Percentiles rank a stretch among this genome's conserved stretches.
These are phyloP conservation scores for Trichophyton verrucosum DNA, from an alignment of 2,329 filamentous ascomycete genomes.

Conservation along the genomic window DNA sequence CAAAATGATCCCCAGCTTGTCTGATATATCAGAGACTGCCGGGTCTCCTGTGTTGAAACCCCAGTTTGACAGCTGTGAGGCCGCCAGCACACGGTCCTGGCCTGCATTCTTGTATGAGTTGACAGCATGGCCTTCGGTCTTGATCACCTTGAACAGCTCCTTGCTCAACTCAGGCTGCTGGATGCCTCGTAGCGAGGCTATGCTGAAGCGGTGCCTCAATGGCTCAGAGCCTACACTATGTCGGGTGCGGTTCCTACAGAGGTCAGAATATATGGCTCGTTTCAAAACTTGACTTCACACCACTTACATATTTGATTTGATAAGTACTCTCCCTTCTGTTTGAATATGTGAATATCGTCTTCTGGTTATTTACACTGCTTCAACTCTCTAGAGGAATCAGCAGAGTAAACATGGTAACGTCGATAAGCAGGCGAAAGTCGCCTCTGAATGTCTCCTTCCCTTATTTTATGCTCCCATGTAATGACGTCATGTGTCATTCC, in stretches of 20 bases:
- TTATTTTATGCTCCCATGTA: neutral
- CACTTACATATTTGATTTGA: neutral
- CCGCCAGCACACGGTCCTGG: constrained; percentile 72
- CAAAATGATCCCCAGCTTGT: constrained; percentile 88
- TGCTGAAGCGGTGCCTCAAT: constrained; percentile 61
- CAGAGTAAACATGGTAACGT: neutral
- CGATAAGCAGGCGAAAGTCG: neutral
- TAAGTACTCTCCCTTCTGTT: neutral
- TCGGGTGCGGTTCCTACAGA: constrained; percentile 29
- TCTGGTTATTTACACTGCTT: neutral
- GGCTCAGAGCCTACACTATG: constrained; percentile 21
- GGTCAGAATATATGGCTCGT: neutral
- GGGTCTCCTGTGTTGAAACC: constrained; percentile 85
- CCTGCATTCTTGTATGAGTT: constrained; percentile 71
- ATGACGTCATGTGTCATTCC: neutral
- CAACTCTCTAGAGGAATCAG: neutral
- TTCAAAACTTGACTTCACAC: neutral
- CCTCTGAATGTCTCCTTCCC: neutral
- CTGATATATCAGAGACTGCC: constrained; percentile 73
- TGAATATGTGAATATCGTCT: neutral
- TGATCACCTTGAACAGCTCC: constrained; percentile 83
- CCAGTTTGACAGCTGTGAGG: constrained; percentile 89
- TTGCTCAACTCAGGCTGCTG: constrained; percentile 80
- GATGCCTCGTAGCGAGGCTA: constrained; percentile 72
- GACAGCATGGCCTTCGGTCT: constrained; percentile 84